Evolutionary conservation across 148 eudicot genomes (phyloP).

Genomic region (Nepenthes gracilis): DNA sequence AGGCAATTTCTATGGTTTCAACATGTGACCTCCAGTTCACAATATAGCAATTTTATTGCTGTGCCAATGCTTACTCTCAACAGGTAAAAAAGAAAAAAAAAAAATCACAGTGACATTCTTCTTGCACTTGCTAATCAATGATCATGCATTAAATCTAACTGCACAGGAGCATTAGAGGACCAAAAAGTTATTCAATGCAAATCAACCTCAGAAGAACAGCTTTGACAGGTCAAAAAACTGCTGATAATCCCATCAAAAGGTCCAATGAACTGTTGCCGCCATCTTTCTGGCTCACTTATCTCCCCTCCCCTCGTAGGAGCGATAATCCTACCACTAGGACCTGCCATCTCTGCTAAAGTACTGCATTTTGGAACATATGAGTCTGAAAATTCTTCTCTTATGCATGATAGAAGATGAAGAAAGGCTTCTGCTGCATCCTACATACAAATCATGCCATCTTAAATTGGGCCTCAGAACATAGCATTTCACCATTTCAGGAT

Average conservation of each 20-base stretch:
- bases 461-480: constrained; percentile 3
- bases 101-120: not conserved
- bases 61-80: no score
- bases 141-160: not conserved
- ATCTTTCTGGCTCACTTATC: constrained; percentile 44
- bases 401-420: constrained; percentile 67
- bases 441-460: constrained; percentile 5
- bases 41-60: no score
- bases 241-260: constrained; percentile 87
- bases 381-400: constrained; percentile 76
- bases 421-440: constrained; percentile 99
- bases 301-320: constrained; percentile 15
- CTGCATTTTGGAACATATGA: constrained; percentile 33
- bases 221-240: constrained; percentile 60
- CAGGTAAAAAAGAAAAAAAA: not conserved
- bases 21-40: no score
- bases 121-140: not conserved
- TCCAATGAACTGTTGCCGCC: constrained; percentile 56
- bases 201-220: constrained; percentile 88
- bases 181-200: constrained; percentile 12
- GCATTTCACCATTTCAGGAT: not conserved
- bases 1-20: no score
- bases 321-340: constrained; percentile 40
- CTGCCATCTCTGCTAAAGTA: constrained; percentile 49
- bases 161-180: not conserved